Percentiles rank a stretch among this genome's conserved stretches.
phyloP scores from a whole-genome alignment of 495 filamentous ascomycete genomes.

The Xylaria grammica region DNA sequence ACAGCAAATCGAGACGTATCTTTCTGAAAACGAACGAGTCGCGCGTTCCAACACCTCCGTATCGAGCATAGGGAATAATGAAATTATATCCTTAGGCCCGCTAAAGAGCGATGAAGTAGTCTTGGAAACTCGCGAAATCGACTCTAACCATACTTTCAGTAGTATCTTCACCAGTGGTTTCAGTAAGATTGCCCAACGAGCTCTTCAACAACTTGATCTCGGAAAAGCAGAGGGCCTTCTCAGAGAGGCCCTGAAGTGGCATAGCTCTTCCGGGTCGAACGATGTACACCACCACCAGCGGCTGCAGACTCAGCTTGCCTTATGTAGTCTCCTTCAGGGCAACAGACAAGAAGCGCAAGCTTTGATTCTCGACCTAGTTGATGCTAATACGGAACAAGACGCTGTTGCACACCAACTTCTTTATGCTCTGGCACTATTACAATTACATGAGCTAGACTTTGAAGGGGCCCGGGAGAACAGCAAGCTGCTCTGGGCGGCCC shows the following conservation, averaged over 20 bases:
- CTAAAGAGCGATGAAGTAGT: not conserved
- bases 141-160: slow-evolving; percentile 10
- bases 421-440: slow-evolving; percentile 19
- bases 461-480: slow-evolving; percentile 19
- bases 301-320: slow-evolving; percentile 23
- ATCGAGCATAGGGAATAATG: slow-evolving; percentile 1
- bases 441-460: slow-evolving; percentile 21
- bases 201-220: slow-evolving; percentile 21
- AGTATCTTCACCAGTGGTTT: slow-evolving; percentile 22
- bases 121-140: not conserved
- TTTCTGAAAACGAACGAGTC: slow-evolving; percentile 12
- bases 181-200: slow-evolving; percentile 23
- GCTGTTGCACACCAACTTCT: slow-evolving; percentile 20
- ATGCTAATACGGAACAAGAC: slow-evolving; percentile 4
- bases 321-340: slow-evolving; percentile 18
- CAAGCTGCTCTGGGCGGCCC: slow-evolving; percentile 18
- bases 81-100: not conserved
- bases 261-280: slow-evolving; percentile 16
- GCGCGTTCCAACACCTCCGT: not conserved
- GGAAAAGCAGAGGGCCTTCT: slow-evolving; percentile 21
- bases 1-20: slow-evolving; percentile 22
- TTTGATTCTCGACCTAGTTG: slow-evolving; percentile 8
- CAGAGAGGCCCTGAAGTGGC: slow-evolving; percentile 21
- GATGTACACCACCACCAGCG: slow-evolving; percentile 13
- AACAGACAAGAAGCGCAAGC: slow-evolving; percentile 19